Conservation (phyloP, 2,329 filamentous ascomycete genomes). For the Fusarium sp. region DNA sequence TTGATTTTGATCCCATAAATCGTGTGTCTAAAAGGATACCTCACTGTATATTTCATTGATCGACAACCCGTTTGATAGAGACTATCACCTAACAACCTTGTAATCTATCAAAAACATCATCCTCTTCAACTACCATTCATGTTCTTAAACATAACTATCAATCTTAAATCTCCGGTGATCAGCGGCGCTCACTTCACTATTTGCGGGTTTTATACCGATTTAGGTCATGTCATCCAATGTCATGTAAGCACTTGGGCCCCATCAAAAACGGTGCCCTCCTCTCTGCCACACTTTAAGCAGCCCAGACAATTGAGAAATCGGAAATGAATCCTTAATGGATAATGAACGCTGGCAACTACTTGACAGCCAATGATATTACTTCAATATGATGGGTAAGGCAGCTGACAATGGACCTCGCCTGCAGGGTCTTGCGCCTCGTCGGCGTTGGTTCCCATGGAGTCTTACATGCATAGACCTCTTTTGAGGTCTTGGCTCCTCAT, state of each 20-base stretch:
- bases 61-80: not conserved
- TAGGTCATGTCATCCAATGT: constrained; percentile 22
- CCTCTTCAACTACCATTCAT: not conserved
- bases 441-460: constrained; percentile 18
- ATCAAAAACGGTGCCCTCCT: constrained; percentile 7
- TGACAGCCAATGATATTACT: constrained; percentile 5
- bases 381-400: not conserved
- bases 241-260: constrained; percentile 33
- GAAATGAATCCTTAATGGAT: constrained; percentile 5
- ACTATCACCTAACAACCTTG: not conserved
- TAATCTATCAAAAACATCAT: not conserved
- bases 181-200: not conserved
- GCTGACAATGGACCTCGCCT: not conserved
- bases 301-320: constrained; percentile 15
- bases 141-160: not conserved
- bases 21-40: not conserved
- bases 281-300: constrained; percentile 18
- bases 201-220: constrained; percentile 22
- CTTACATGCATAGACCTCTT: constrained; percentile 36
- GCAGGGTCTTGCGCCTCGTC: constrained; percentile 9
- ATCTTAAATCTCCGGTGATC: constrained; percentile 5
- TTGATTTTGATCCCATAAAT: not conserved
- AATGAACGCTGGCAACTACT: not conserved
- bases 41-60: not conserved
- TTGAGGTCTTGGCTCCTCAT: constrained; percentile 25